Percentiles rank a stretch among this genome's conserved stretches.
phyloP scores from a whole-genome alignment of 192 early-diverging fungal species.

The Coemansia sp. region DNA sequence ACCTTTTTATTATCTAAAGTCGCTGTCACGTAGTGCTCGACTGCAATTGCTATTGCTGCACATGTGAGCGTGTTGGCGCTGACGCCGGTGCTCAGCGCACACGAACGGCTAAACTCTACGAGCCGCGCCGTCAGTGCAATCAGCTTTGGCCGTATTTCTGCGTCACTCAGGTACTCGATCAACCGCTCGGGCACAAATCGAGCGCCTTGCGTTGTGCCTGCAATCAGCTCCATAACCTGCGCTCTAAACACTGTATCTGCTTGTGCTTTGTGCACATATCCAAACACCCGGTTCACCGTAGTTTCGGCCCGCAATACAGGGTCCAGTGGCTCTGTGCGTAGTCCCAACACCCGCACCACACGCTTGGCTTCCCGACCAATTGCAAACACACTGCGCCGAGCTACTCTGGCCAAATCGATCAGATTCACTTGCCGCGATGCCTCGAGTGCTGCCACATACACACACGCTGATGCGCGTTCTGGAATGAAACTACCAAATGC shows the following conservation, averaged over 20 bases:
- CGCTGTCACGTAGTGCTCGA: slow-evolving; percentile 18
- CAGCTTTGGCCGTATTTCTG: slow-evolving; percentile 4
- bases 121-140: slow-evolving; percentile 11
- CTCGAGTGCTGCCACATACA: slow-evolving; percentile 36
- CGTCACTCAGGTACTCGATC: slow-evolving; percentile 7
- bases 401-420: slow-evolving; percentile 16
- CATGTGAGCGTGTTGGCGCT: slow-evolving; percentile 22
- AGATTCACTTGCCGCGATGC: slow-evolving; percentile 9
- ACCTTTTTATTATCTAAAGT: not conserved
- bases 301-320: slow-evolving; percentile 25
- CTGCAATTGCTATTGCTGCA: slow-evolving; percentile 16
- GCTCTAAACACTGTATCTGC: not conserved
- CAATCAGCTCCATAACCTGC: not conserved
- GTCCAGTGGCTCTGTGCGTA: slow-evolving; percentile 14
- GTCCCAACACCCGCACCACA: slow-evolving; percentile 3
- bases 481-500: slow-evolving; percentile 18
- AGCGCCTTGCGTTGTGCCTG: not conserved
- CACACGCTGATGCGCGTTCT: slow-evolving; percentile 15
- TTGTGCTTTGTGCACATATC: not conserved
- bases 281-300: slow-evolving; percentile 28
- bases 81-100: slow-evolving; percentile 14
- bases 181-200: slow-evolving; percentile 7
- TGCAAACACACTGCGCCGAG: slow-evolving; percentile 18
- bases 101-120: slow-evolving; percentile 17
- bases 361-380: slow-evolving; percentile 19